phyloP scores from a whole-genome alignment of 148 eudicot species.

The Silene latifolia region DNA sequence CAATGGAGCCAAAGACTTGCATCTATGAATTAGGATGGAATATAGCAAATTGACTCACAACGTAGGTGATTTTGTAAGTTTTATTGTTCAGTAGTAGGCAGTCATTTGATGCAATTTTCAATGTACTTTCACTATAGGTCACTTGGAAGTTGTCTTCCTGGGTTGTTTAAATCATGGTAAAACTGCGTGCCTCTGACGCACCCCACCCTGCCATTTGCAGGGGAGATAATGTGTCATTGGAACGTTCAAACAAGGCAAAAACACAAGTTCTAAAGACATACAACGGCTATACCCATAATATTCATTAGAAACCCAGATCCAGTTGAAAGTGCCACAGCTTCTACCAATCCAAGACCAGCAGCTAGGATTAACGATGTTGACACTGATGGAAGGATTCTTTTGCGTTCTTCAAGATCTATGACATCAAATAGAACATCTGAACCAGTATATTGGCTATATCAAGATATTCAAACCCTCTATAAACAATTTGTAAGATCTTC shows the following conservation, averaged over 20 bases:
- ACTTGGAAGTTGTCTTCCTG: not conserved
- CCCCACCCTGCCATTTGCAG: not conserved
- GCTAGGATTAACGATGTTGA: conserved; percentile 76
- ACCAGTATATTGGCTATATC: too few species aligned
- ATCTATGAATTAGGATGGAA: too few species aligned
- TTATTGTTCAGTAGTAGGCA: not conserved
- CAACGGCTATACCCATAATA: conserved; percentile 88
- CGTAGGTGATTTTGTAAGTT: too few species aligned
- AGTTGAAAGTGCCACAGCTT: conserved; percentile 74
- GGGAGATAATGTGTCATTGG: not conserved
- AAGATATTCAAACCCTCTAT: not conserved
- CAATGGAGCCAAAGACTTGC: too few species aligned
- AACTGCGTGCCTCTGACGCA: not conserved
- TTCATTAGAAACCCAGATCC: conserved; percentile 78
- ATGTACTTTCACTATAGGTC: not conserved
- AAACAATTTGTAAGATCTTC: conserved; percentile 2
- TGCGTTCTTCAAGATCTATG: conserved; percentile 28
- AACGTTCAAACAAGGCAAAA: conserved; percentile 9
- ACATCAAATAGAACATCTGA: conserved; percentile 13
- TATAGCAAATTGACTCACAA: too few species aligned
- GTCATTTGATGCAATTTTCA: not conserved
- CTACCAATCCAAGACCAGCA: conserved; percentile 66
- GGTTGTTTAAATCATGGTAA: not conserved
- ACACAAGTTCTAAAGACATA: conserved; percentile 50
- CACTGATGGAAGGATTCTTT: conserved; percentile 68